phyloP scores from a whole-genome alignment of 768 basidiomycete genomes.

The Rhodosporidiobolus sp. region DNA sequence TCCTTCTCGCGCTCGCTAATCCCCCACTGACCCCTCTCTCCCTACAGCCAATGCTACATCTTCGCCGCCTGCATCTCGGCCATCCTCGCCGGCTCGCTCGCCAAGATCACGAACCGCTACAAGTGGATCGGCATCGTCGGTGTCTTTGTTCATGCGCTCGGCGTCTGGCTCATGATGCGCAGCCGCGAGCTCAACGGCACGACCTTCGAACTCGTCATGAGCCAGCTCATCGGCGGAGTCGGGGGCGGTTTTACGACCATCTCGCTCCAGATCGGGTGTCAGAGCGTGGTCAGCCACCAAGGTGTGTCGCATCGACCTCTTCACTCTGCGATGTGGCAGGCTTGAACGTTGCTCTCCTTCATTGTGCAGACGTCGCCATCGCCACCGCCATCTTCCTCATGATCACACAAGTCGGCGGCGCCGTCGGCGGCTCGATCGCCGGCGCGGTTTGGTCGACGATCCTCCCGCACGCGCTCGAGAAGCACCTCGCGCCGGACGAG shows the following conservation, averaged over 20 bases:
- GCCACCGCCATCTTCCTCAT: constrained; percentile 44
- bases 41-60: constrained; percentile 41
- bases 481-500: constrained; percentile 25
- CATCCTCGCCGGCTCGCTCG: constrained; percentile 35
- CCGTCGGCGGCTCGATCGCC: constrained; percentile 42
- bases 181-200: constrained; percentile 38
- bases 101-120: constrained; percentile 41
- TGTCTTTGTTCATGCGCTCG: constrained; percentile 41
- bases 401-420: constrained; percentile 44
- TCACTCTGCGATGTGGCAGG: too few relatives aligned
- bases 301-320: background rate
- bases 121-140: constrained; percentile 42
- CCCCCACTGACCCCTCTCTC: background rate
- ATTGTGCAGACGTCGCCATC: constrained; percentile 40
- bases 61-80: constrained; percentile 42
- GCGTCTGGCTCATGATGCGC: constrained; percentile 44
- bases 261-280: constrained; percentile 40
- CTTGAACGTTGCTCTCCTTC: rapidly evolving
- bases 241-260: constrained; percentile 43
- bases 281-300: constrained; percentile 41
- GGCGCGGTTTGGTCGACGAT: constrained; percentile 43
- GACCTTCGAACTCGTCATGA: constrained; percentile 41
- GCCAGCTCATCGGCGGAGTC: constrained; percentile 40
- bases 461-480: constrained; percentile 32
- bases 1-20: background rate